Evolutionary conservation across 768 basidiomycete species (phyloP), one percentile per base, ranked within the genome.

Genomic region (Paxillus involutus): DNA sequence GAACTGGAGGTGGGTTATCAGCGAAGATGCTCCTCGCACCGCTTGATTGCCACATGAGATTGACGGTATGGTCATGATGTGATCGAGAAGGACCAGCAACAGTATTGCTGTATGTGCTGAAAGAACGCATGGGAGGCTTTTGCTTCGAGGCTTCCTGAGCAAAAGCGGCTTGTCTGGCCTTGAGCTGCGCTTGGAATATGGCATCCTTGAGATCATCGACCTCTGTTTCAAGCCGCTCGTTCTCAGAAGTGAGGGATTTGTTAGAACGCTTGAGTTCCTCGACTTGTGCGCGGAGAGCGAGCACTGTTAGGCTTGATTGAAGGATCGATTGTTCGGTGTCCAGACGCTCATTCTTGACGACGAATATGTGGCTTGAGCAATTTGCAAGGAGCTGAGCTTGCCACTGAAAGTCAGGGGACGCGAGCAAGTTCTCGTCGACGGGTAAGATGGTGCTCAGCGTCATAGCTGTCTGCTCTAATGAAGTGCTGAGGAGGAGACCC

Each of bases 301-400:
- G 70, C 4, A 81, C 72, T 6, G 68, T 66, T 19, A 85, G 61
- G 58, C 82, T 86, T 2, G 81, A 77, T 29, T 81, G 77, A 32
- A 83, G 56, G 13, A 83, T 56, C 3, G 75, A 62, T 29, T 71
- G 62, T n/a, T 70, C 69, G 24, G 64, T 40, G 14, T 67, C 65
- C 16, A 50, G 26, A 39, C 56, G 53, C 37, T 47, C 49, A 21
- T 62, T 56, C 17, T 62, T 71, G 1, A 79, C 71, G 12, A 78
- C 63, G 57, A 84, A 78, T 47, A 83, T 66, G 52, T 88, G 80
- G 0, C 80, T 84, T 0, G 83, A 85, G 58, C 76, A 86, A 48
- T 85, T 76, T 3, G 75, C 69, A 21, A 89, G 75, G 3, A 87
- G 77, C 53, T 86, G 83, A 0, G 83, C 80, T 58, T 89, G 81